These are phyloP conservation scores for Orbilia oligospora DNA, from an alignment of 2,329 filamentous ascomycete species.

Conservation along the genomic window DNA sequence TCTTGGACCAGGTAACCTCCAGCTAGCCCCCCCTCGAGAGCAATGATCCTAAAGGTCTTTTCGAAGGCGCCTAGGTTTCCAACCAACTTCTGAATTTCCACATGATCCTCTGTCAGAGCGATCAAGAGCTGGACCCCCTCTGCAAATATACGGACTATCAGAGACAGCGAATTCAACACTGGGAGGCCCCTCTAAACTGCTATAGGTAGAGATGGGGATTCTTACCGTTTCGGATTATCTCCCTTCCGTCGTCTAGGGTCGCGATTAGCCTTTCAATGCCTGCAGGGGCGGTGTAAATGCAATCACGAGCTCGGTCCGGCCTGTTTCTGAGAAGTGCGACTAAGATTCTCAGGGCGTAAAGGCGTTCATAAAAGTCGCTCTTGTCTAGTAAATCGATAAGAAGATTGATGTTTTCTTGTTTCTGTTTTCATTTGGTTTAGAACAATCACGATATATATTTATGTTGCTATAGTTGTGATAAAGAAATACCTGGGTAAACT, in stretches of 20 bases:
- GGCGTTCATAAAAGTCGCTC: slow-evolving; percentile 87
- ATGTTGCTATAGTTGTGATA: neutral
- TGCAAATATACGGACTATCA: slow-evolving; percentile 64
- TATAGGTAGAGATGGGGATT: slow-evolving; percentile 1
- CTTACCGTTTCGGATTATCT: slow-evolving; percentile 83
- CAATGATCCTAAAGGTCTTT: slow-evolving; percentile 84
- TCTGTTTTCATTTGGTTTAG: slow-evolving; percentile 64
- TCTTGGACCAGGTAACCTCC: slow-evolving; percentile 92
- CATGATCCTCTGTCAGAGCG: slow-evolving; percentile 85
- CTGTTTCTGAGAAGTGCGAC: slow-evolving; percentile 86
- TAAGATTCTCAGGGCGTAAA: slow-evolving; percentile 92
- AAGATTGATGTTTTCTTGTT: slow-evolving; percentile 94
- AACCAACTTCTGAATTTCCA: slow-evolving; percentile 93
- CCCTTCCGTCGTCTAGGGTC: slow-evolving; percentile 85
- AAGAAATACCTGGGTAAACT: slow-evolving; percentile 84
- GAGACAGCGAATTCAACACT: slow-evolving; percentile 59
- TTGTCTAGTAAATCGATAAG: slow-evolving; percentile 90
- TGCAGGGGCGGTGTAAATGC: slow-evolving; percentile 87
- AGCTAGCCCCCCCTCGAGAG: slow-evolving; percentile 84
- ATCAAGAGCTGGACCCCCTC: slow-evolving; percentile 89
- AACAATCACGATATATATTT: neutral
- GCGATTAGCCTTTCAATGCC: slow-evolving; percentile 89
- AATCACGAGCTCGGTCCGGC: slow-evolving; percentile 93
- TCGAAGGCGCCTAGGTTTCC: slow-evolving; percentile 96
- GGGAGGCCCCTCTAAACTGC: neutral